Evolutionary conservation across 2,329 filamentous ascomycete genomes (phyloP).

Genomic region (Arthroderma uncinatum): DNA sequence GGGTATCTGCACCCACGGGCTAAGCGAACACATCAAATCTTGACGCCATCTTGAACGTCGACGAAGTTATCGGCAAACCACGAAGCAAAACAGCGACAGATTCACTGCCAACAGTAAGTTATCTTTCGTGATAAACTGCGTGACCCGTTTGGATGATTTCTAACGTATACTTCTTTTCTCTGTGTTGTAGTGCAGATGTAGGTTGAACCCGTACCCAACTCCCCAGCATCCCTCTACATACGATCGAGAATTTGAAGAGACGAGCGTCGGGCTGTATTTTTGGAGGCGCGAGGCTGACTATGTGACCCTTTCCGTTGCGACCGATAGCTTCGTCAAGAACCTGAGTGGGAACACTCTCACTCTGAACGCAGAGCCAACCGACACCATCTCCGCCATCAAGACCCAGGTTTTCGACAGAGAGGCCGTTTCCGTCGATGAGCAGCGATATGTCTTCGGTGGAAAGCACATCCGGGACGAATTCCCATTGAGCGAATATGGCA

Average conservation of each 20-base stretch:
- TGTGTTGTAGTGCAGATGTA: slow-evolving; percentile 73
- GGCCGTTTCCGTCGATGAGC: slow-evolving; percentile 59
- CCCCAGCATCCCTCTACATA: slow-evolving; percentile 12
- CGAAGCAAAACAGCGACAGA: slow-evolving; percentile 21
- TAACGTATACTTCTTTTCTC: slow-evolving; percentile 36
- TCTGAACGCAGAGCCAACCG: slow-evolving; percentile 55
- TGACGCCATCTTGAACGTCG: slow-evolving; percentile 10
- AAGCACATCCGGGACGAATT: slow-evolving; percentile 50
- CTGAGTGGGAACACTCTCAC: slow-evolving; percentile 65
- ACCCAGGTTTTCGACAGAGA: slow-evolving; percentile 73
- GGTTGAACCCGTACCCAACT: slow-evolving; percentile 35
- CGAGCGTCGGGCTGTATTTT: slow-evolving; percentile 15
- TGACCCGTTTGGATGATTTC: slow-evolving; percentile 19
- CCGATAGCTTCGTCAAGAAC: slow-evolving; percentile 58
- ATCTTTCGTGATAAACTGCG: background rate
- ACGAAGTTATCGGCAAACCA: slow-evolving; percentile 23
- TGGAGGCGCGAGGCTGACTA: slow-evolving; percentile 3
- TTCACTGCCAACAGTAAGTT: slow-evolving; percentile 38
- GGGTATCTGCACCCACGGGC: slow-evolving; percentile 31
- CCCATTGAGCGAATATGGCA: slow-evolving; percentile 44
- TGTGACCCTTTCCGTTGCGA: slow-evolving; percentile 9
- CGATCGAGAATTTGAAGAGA: slow-evolving; percentile 17
- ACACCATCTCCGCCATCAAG: slow-evolving; percentile 62
- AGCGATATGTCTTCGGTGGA: slow-evolving; percentile 59
- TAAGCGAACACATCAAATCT: slow-evolving; percentile 35